A percentile compares a stretch with the other conserved stretches of the same genome.
These are phyloP conservation scores for Silene conica DNA, from an alignment of 148 eudicot genomes.

Conservation along the genomic window DNA sequence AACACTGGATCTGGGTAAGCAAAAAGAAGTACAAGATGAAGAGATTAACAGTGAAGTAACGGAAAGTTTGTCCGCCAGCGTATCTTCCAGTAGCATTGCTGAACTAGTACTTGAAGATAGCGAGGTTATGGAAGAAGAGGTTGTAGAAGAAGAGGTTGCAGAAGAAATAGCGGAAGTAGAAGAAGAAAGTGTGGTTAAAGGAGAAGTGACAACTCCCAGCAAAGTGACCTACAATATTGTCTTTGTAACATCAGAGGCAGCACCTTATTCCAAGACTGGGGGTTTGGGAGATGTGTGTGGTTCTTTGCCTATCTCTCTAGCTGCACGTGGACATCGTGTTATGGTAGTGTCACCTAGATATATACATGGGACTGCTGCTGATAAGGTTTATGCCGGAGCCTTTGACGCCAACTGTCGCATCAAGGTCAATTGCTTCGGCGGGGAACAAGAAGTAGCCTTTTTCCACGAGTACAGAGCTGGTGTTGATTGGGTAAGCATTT, in stretches of 20 bases:
- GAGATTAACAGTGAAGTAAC: conserved; percentile 10
- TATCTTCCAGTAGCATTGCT: neutral
- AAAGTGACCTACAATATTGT: conserved; percentile 50
- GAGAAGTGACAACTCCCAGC: conserved; percentile 28
- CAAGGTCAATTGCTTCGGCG: conserved; percentile 78
- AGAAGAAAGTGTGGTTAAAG: conserved; percentile 24
- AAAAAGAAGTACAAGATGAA: conserved; percentile 20
- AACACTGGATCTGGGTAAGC: conserved; percentile 11
- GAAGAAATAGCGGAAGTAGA: conserved; percentile 3
- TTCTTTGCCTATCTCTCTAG: conserved; percentile 85
- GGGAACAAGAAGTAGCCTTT: conserved; percentile 73
- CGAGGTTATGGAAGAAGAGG: conserved; percentile 1
- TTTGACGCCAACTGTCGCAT: conserved; percentile 44
- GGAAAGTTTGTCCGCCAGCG: neutral
- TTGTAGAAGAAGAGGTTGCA: neutral
- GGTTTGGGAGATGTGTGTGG: conserved; percentile 99
- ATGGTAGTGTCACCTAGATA: conserved; percentile 95
- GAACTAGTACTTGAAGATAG: conserved; percentile 17
- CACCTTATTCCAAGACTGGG: conserved; percentile 97
- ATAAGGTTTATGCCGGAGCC: conserved; percentile 53
- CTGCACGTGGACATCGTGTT: conserved; percentile 90
- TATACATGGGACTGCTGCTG: conserved; percentile 67
- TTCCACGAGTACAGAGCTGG: conserved; percentile 86
- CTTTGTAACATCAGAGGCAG: conserved; percentile 80
- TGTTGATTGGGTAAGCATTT: conserved; percentile 84